These are phyloP conservation scores for Cyclospora cayetanensis DNA, from an alignment of 169 alveolate species.

Conservation along the genomic window DNA sequence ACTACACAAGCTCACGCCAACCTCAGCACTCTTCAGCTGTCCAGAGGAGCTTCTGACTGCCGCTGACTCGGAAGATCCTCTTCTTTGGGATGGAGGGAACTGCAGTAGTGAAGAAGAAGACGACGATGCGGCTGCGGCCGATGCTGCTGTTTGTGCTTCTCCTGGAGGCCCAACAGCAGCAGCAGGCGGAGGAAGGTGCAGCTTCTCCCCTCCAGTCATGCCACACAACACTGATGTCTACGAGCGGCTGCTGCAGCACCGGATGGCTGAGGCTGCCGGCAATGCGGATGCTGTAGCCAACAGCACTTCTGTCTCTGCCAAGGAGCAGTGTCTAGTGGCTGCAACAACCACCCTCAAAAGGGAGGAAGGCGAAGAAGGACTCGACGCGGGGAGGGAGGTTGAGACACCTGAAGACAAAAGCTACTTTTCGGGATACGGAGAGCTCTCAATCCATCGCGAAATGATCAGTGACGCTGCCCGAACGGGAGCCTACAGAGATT, in stretches of 20 bases:
- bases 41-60: slow-evolving; percentile 3
- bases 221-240: background rate
- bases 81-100: background rate
- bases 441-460: slow-evolving; percentile 91
- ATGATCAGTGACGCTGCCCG: slow-evolving; percentile 90
- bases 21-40: background rate
- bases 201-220: background rate
- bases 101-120: slow-evolving; percentile 6
- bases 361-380: background rate
- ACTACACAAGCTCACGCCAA: background rate
- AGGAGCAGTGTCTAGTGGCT: too few relatives aligned
- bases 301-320: background rate
- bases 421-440: slow-evolving; percentile 91
- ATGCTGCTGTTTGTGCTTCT: background rate
- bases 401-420: slow-evolving; percentile 52
- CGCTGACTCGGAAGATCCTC: slow-evolving; percentile 9
- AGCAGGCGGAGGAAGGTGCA: background rate
- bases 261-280: background rate
- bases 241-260: slow-evolving; percentile 7
- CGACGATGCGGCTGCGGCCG: background rate
- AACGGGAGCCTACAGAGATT: slow-evolving; percentile 88
- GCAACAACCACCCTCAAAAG: background rate
- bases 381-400: background rate
- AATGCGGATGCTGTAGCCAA: slow-evolving; percentile 16
- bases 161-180: background rate